These are phyloP conservation scores for Fusarium heterosporum DNA, from an alignment of 2,329 filamentous ascomycete species.

Conservation along the genomic window DNA sequence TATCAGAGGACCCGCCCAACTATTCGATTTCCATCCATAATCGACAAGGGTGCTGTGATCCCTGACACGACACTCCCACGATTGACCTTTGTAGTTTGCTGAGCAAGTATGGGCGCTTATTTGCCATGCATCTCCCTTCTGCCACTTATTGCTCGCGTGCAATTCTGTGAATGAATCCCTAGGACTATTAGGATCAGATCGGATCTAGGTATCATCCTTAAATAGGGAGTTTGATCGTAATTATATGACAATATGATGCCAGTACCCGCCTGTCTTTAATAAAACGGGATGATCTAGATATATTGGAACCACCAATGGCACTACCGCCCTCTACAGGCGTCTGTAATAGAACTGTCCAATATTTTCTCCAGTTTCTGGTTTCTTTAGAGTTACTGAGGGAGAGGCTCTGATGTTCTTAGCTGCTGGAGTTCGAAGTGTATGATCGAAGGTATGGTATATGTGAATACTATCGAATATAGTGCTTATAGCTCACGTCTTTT, in stretches of 20 bases:
- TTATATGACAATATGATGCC: not conserved
- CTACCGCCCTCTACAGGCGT: not conserved
- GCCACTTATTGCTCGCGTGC: not conserved
- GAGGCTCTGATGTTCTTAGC: not conserved
- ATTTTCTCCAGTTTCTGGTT: not conserved
- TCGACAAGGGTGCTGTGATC: conserved; percentile 20
- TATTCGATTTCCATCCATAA: conserved; percentile 34
- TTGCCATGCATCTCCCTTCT: conserved; percentile 16
- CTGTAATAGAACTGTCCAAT: not conserved
- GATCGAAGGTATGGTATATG: not conserved
- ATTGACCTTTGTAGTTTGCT: not conserved
- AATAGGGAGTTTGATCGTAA: not conserved
- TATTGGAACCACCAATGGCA: conserved; percentile 18
- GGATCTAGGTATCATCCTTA: not conserved
- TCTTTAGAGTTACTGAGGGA: not conserved
- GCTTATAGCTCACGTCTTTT: not conserved
- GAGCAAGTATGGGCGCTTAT: conserved; percentile 25
- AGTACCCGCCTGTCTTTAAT: conserved; percentile 5
- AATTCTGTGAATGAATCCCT: not conserved
- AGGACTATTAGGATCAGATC: conserved; percentile 19
- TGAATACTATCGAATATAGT: not conserved
- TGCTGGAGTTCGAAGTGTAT: not conserved
- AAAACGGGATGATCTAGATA: conserved; percentile 7
- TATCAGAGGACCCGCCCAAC: conserved; percentile 24
- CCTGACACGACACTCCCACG: conserved; percentile 8